Conservation (phyloP, 1,284 basidiomycete species). For the Leccinum fuscescens region DNA sequence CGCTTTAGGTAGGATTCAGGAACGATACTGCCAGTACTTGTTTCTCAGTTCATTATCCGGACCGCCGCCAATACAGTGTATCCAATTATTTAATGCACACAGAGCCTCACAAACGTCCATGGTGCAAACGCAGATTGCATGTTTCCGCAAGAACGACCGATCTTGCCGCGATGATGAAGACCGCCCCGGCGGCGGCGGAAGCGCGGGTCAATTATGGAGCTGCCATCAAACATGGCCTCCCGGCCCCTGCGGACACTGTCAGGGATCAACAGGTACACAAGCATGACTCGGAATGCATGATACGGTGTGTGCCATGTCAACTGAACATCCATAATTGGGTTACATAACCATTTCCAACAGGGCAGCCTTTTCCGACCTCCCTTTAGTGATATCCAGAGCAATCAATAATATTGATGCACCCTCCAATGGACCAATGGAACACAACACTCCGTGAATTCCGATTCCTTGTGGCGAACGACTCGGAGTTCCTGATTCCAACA, state of each 20-base stretch:
- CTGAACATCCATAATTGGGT: no score
- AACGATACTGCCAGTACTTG: not conserved
- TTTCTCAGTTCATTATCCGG: not conserved
- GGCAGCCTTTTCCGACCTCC: not conserved
- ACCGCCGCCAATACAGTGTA: not conserved
- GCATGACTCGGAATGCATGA: not conserved
- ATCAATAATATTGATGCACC: not conserved
- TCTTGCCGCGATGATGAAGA: conserved; percentile 6
- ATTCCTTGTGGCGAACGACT: not conserved
- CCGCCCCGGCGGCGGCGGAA: conserved; percentile 5
- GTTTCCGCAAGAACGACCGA: not conserved
- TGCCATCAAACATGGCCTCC: not conserved
- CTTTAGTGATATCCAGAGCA: not conserved
- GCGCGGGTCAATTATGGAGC: not conserved
- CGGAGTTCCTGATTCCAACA: not conserved
- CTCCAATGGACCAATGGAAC: not conserved
- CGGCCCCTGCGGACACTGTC: not conserved
- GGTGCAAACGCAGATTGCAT: not conserved
- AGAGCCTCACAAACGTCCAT: not conserved
- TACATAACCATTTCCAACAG: not conserved
- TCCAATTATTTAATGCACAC: not conserved
- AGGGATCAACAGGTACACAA: conserved; percentile 6
- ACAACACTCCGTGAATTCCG: not conserved
- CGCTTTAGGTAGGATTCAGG: not conserved
- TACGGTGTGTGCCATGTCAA: not conserved